Evolutionary conservation across 352 stramenopile species (phyloP).

Genomic region (Pythium sukuiense): DNA sequence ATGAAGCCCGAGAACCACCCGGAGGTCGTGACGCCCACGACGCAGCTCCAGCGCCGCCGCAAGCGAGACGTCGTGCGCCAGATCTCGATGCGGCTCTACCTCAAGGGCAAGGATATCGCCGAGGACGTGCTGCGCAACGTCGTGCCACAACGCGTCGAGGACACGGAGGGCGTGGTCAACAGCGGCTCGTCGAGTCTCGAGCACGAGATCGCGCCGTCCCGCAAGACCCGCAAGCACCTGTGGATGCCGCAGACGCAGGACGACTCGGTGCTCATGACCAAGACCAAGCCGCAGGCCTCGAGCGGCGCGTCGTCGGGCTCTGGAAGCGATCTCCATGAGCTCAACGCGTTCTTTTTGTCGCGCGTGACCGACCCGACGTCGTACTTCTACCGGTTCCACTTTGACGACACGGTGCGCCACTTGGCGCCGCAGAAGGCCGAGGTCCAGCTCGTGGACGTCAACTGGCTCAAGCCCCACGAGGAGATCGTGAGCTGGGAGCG

Average conservation of each 20-base stretch:
- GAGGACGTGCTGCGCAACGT: conserved; percentile 67
- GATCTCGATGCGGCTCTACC: conserved; percentile 75
- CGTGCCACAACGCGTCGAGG: conserved; percentile 51
- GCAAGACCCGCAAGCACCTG: conserved; percentile 66
- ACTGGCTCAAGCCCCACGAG: conserved; percentile 86
- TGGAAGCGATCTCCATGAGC: conserved; percentile 35
- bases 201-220: conserved; percentile 61
- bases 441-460: conserved; percentile 78
- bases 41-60: conserved; percentile 30
- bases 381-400: conserved; percentile 86
- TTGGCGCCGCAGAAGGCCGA: conserved; percentile 70
- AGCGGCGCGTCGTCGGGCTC: neutral
- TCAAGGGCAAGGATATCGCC: conserved; percentile 68
- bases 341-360: conserved; percentile 77
- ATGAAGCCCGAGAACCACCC: conserved; percentile 10
- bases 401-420: conserved; percentile 54
- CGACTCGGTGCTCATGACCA: conserved; percentile 59
- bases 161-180: conserved; percentile 43
- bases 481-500: conserved; percentile 80
- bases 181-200: conserved; percentile 52
- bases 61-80: conserved; percentile 77
- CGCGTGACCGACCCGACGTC: conserved; percentile 83
- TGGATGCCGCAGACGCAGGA: conserved; percentile 79
- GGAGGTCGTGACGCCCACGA: conserved; percentile 25
- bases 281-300: conserved; percentile 14